These are phyloP conservation scores for Colletotrichum australisinense DNA, from an alignment of 2,329 filamentous ascomycete genomes.

Conservation along the genomic window DNA sequence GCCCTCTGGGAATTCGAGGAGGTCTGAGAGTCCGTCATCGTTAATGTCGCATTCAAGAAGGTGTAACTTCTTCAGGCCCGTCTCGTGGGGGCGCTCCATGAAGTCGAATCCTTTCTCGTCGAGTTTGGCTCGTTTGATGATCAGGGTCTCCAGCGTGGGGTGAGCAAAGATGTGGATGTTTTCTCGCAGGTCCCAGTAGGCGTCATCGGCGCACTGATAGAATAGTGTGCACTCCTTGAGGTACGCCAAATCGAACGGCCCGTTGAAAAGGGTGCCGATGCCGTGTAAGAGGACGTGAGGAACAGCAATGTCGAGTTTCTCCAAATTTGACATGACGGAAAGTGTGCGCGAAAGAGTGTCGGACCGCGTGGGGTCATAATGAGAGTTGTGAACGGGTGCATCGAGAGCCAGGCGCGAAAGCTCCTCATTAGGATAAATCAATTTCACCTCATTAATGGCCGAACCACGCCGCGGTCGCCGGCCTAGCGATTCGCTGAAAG, in stretches of 20 bases:
- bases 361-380: conserved; percentile 46
- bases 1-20: conserved; percentile 55
- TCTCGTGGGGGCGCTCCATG: conserved; percentile 60
- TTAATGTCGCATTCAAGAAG: conserved; percentile 64
- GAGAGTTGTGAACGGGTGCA: conserved; percentile 47
- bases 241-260: conserved; percentile 61
- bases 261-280: conserved; percentile 61
- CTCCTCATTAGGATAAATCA: conserved; percentile 57
- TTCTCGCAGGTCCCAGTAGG: conserved; percentile 62
- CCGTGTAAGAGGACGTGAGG: conserved; percentile 56
- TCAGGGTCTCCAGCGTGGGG: conserved; percentile 58
- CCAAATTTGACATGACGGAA: conserved; percentile 61
- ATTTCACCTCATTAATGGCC: conserved; percentile 56
- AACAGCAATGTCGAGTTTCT: conserved; percentile 58
- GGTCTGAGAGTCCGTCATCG: conserved; percentile 51
- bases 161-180: conserved; percentile 65
- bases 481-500: conserved; percentile 59
- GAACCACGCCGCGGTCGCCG: conserved; percentile 59
- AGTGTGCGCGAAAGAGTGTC: conserved; percentile 59
- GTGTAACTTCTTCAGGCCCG: conserved; percentile 54
- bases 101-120: conserved; percentile 60
- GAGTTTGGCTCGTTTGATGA: conserved; percentile 56
- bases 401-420: conserved; percentile 55
- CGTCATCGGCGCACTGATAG: conserved; percentile 56
- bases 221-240: conserved; percentile 59